Percentiles rank a stretch among this genome's conserved stretches.
Conservation (phyloP, 805 yeast genomes). For the Schwanniomyces yamadae region DNA sequence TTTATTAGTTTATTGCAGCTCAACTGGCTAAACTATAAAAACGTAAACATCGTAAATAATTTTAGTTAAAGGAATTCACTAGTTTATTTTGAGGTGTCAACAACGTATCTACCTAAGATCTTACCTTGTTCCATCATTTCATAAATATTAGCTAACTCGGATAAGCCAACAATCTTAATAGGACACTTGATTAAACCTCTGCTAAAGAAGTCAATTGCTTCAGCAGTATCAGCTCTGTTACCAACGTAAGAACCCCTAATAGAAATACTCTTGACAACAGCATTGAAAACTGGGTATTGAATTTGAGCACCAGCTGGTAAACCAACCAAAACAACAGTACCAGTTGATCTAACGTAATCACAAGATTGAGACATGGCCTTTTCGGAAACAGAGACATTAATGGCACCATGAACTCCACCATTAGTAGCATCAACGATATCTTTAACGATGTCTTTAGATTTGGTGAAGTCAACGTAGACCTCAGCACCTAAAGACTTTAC, state of each 20-base stretch:
- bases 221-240: slow-evolving; percentile 82
- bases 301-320: slow-evolving; percentile 79
- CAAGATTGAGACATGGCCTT: slow-evolving; percentile 62
- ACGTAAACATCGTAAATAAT: no score
- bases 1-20: no score
- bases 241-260: slow-evolving; percentile 87
- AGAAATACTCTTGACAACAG: slow-evolving; percentile 69
- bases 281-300: slow-evolving; percentile 65
- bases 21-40: no score
- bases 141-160: slow-evolving; percentile 67
- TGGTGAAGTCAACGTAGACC: slow-evolving; percentile 57
- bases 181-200: slow-evolving; percentile 74
- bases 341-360: slow-evolving; percentile 41
- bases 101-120: slow-evolving; percentile 85
- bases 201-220: slow-evolving; percentile 72
- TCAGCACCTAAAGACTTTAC: slow-evolving; percentile 66
- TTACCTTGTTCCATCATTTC: slow-evolving; percentile 79
- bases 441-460: slow-evolving; percentile 52
- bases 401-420: slow-evolving; percentile 77
- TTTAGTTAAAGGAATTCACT: no score
- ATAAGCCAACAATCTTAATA: slow-evolving; percentile 72
- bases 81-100: slow-evolving; percentile 64
- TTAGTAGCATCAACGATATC: slow-evolving; percentile 57
- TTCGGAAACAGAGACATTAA: slow-evolving; percentile 74
- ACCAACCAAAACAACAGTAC: slow-evolving; percentile 52